Base-by-base conservation (phyloP, 345 rosid genomes). In the Orychophragmus violaceus region DNA sequence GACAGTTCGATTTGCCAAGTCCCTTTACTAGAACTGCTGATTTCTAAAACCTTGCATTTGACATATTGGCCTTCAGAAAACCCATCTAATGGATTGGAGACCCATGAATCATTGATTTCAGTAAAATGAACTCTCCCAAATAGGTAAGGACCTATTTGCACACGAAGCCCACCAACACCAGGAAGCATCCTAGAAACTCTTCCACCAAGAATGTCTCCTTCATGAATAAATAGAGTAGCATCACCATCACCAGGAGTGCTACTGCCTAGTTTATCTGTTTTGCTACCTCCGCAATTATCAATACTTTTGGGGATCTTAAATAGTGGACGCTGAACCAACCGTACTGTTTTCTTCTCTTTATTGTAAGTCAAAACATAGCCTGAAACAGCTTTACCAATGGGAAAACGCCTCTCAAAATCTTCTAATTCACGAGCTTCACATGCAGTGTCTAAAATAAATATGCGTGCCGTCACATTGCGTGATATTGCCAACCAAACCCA, bases 101-200 rank as follows among this genome's bases (percentile, higher is more conserved):
- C 86, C 89, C 89, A 94, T 19, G 77, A 66, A 49, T 90, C 97
- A 46, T 77, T 82, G 19, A 85, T 85, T 78, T 94, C 97, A 27
- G 95, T 82, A 69, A 86, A 88, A 75, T 90, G 92, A 82, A 85
- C 99, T 74, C 84, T 86, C 55, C 99, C 99, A 76, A 79, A 81
- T 18, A 72, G 45, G 65, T 81, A 76, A 48, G 99, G 96, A 75
- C 95, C 93, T 67, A 94, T 72, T 82, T 88, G 97, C 78, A 90
- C 87, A 27, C 87, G 79, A 74, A 90, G 70, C 70, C 99, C 99
- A 70, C 91, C 90, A 63, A 88, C 81, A 65, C 89, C 95, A 21
- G 90, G 82, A 74, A 85, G 75, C 64, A 85, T 70, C 74, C 82
- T 85, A 68, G 92, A 80, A 64, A 94, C 83, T 80, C 87, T 87